Percentiles rank a stretch among this genome's conserved stretches.
Conservation (phyloP, 768 basidiomycete species). For the Pisolithus albus region DNA sequence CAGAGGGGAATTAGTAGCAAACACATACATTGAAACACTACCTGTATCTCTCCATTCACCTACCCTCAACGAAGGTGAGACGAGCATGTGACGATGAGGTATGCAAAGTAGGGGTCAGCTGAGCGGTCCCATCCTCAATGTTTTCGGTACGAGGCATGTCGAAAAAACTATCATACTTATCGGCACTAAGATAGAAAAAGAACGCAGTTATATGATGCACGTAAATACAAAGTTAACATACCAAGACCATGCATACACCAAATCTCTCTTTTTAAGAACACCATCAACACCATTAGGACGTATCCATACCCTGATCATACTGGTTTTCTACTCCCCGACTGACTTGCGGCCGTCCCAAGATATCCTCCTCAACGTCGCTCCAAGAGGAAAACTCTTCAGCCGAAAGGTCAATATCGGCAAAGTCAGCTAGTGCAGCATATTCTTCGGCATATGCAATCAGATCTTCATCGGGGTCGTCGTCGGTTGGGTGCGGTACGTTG, state of each 20-base stretch:
- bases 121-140: too few relatives aligned
- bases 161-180: too few relatives aligned
- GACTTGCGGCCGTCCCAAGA: neutral
- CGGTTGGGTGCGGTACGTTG: constrained; percentile 21
- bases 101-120: too few relatives aligned
- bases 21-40: too few relatives aligned
- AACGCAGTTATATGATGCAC: neutral
- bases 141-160: too few relatives aligned
- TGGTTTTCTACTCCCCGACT: neutral
- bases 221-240: neutral
- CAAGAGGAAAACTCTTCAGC: constrained; percentile 11
- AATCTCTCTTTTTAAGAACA: neutral
- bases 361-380: constrained; percentile 18
- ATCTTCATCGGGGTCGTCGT: constrained; percentile 49
- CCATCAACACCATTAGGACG: constrained; percentile 9
- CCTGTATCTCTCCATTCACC: too few relatives aligned
- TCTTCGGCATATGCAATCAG: constrained; percentile 55
- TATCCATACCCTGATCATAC: constrained; percentile 20
- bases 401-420: constrained; percentile 36
- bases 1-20: too few relatives aligned
- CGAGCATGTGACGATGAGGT: too few relatives aligned
- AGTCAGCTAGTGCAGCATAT: constrained; percentile 36
- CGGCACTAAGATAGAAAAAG: too few relatives aligned
- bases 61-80: too few relatives aligned
- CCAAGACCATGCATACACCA: neutral